These are phyloP conservation scores for Chloris gayana DNA, from an alignment of 176 grass and related monocot species.

Conservation along the genomic window DNA sequence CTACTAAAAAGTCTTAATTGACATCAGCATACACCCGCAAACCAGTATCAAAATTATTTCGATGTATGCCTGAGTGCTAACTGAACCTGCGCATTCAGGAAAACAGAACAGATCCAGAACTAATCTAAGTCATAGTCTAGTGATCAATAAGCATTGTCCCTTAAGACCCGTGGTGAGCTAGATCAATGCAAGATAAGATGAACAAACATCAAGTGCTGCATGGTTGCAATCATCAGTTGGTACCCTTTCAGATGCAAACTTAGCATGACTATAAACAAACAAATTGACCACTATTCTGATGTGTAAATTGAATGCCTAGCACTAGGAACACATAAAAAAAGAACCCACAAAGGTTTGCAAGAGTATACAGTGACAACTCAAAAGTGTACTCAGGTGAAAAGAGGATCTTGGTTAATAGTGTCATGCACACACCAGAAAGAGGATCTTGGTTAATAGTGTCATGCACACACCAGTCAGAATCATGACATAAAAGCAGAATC, in stretches of 20 bases:
- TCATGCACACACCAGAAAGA: no score
- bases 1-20: background rate
- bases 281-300: no score
- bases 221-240: slow-evolving; percentile 12
- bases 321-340: background rate
- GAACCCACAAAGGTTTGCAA: background rate
- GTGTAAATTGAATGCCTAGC: background rate
- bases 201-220: background rate
- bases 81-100: background rate
- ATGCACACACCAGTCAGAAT: no score
- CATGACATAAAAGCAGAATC: no score
- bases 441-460: no score
- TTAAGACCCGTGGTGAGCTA: background rate
- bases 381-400: no score
- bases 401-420: no score
- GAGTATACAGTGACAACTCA: background rate
- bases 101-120: background rate
- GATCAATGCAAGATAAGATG: background rate
- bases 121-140: background rate
- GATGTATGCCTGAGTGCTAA: background rate
- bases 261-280: no score
- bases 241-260: background rate
- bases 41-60: no score
- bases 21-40: no score
- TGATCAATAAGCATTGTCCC: background rate